Evolutionary conservation across 2,329 filamentous ascomycete genomes (phyloP).

Genomic region (Fusarium nematophilum): DNA sequence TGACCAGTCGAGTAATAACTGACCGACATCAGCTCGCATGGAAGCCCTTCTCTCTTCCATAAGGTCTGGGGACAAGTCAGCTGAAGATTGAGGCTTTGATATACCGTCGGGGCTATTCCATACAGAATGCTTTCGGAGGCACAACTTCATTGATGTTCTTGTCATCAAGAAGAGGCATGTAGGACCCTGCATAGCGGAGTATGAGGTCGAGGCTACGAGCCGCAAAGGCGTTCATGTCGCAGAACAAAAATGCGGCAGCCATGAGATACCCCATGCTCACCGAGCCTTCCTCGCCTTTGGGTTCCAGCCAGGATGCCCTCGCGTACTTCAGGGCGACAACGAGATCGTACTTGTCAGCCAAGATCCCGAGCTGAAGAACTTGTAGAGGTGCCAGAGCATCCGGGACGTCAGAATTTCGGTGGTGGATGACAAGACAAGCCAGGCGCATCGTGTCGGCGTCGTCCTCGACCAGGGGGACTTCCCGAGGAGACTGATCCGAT

Average conservation of each 20-base stretch:
- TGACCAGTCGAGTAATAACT: neutral
- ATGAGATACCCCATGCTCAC: neutral
- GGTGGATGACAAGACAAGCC: conserved; percentile 11
- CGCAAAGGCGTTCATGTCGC: neutral
- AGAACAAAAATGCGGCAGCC: neutral
- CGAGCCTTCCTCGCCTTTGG: neutral
- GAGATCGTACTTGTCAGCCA: conserved; percentile 13
- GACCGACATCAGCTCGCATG: neutral
- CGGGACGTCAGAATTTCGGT: neutral
- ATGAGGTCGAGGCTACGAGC: neutral
- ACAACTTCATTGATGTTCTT: neutral
- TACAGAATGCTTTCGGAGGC: neutral
- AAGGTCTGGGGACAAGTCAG: neutral
- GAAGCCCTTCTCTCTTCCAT: neutral
- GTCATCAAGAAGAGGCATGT: neutral
- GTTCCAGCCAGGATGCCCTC: conserved; percentile 1
- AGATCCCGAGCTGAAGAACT: conserved; percentile 19
- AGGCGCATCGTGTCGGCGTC: conserved; percentile 6
- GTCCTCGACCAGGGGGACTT: conserved; percentile 3
- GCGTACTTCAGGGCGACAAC: neutral
- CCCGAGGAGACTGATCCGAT: neutral
- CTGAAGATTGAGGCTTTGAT: neutral
- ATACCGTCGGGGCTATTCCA: neutral
- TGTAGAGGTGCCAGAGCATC: conserved; percentile 9
- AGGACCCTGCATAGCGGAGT: neutral